Base-by-base conservation (phyloP, 2,329 filamentous ascomycete genomes). In the Aphanocladium album region DNA sequence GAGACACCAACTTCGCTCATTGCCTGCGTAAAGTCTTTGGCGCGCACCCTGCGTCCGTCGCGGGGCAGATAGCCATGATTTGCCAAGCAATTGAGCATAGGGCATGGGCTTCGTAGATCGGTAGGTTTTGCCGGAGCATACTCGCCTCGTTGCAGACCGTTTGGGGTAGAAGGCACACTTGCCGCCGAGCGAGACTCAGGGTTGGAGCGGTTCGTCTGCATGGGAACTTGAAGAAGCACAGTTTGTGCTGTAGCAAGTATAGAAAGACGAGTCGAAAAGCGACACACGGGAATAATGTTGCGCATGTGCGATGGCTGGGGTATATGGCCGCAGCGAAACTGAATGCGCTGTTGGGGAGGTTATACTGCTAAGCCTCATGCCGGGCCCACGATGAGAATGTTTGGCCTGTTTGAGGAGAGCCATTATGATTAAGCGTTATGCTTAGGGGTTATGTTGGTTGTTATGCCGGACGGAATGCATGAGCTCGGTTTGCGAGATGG, bases 71-170 rank as follows among this genome's bases (percentile, higher is more conserved):
- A 66, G 59, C 62, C 64, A 57, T 68, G 66, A 59, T 67, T 64
- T 27, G 66, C 66, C 45, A 68, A 62, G 16, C 61, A 57, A 63
- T 67, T 68, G 37, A 68, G 62, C 64, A 68, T 66, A 17, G 66
- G 66, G 63, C 65, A 67, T 16, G 65, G 65, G 14, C 61, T 58
- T 21, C 66, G 66, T 39, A 53, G 11, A 21, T 60, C 57, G 43
- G 33, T 19, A 17, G 41, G 23, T 17, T 43, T 57, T 19, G 43
- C 23, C 25, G 41, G 9, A 16, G 21, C 41, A 43, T 45, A 57
- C 25, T 57, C 54, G 23, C 54, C 54, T 21, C n/a, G 33, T 19
- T n/a, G 33, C 2, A 37, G 23, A 30, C 9, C 3, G 49, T 19
- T 23, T 17, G 35, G 35, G 16, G 35, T 5, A 3, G 35, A 17